Conservation (phyloP, 352 stramenopile genomes). For the Phytophthora quininea region DNA sequence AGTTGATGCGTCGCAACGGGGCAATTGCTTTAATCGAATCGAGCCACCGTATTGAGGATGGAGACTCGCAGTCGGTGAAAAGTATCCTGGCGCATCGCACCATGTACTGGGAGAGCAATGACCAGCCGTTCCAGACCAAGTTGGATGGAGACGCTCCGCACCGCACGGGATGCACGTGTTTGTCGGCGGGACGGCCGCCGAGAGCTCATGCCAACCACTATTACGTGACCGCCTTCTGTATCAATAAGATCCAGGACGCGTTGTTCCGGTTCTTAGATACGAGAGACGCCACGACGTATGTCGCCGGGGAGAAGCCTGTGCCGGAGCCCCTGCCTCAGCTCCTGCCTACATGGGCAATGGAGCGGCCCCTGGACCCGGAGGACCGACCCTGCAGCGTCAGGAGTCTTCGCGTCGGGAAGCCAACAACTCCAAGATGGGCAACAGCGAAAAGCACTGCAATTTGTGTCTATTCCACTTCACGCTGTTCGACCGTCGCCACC, state of each 20-base stretch:
- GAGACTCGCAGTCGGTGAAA: constrained; percentile 87
- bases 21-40: constrained; percentile 89
- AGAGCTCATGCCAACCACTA: constrained; percentile 85
- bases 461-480: constrained; percentile 91
- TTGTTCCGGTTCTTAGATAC: constrained; percentile 85
- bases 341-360: constrained; percentile 38
- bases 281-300: constrained; percentile 79
- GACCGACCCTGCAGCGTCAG: constrained; percentile 61
- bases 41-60: constrained; percentile 85
- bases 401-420: constrained; percentile 55
- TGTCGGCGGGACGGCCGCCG: constrained; percentile 72
- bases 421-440: constrained; percentile 65
- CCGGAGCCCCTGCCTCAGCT: constrained; percentile 65
- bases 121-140: constrained; percentile 73
- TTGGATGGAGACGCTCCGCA: constrained; percentile 83
- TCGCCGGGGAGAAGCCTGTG: constrained; percentile 73
- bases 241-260: constrained; percentile 88
- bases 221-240: constrained; percentile 89
- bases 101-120: constrained; percentile 92
- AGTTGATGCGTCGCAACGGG: constrained; percentile 86
- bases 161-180: constrained; percentile 83
- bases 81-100: constrained; percentile 86
- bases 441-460: constrained; percentile 90
- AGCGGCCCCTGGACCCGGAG: not conserved
- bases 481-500: constrained; percentile 88